Conservation (phyloP, 192 early-diverging fungal species). For the Backusella psychrophila region DNA sequence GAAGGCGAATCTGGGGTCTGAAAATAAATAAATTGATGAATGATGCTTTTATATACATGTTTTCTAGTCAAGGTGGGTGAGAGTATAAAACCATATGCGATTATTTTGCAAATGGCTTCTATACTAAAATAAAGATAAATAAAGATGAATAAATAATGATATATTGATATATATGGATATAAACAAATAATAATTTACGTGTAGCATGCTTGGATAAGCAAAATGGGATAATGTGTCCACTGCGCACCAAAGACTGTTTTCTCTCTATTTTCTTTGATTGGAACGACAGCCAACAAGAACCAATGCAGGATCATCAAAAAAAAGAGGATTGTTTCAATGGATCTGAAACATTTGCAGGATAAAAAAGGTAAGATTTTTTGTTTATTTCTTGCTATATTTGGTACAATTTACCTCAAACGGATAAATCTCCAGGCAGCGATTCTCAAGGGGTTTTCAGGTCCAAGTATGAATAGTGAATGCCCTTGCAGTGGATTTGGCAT, state of each 20-base stretch:
- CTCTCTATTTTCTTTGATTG: constrained; percentile 23
- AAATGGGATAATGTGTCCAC: constrained; percentile 42
- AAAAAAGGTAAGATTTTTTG: neutral
- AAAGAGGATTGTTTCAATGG: constrained; percentile 37
- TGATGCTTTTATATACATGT: neutral
- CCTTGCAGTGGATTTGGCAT: constrained; percentile 31
- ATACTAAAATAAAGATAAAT: neutral
- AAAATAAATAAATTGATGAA: neutral
- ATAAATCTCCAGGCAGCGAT: constrained; percentile 32
- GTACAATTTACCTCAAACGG: constrained; percentile 35
- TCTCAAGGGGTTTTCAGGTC: constrained; percentile 34
- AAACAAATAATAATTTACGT: constrained; percentile 14
- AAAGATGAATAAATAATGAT: neutral
- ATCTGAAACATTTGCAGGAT: constrained; percentile 10
- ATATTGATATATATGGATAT: neutral
- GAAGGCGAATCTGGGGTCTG: neutral
- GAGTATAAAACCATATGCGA: constrained; percentile 43
- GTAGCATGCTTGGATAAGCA: constrained; percentile 43
- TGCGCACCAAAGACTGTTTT: constrained; percentile 43
- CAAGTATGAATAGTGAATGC: constrained; percentile 35
- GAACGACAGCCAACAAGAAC: constrained; percentile 42
- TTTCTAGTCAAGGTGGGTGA: neutral
- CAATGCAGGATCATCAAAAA: constrained; percentile 41
- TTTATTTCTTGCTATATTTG: neutral
- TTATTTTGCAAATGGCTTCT: constrained; percentile 37